Evolutionary conservation across 2,329 filamentous ascomycete species (phyloP).

Genomic region (Trichoderma pleuroti): DNA sequence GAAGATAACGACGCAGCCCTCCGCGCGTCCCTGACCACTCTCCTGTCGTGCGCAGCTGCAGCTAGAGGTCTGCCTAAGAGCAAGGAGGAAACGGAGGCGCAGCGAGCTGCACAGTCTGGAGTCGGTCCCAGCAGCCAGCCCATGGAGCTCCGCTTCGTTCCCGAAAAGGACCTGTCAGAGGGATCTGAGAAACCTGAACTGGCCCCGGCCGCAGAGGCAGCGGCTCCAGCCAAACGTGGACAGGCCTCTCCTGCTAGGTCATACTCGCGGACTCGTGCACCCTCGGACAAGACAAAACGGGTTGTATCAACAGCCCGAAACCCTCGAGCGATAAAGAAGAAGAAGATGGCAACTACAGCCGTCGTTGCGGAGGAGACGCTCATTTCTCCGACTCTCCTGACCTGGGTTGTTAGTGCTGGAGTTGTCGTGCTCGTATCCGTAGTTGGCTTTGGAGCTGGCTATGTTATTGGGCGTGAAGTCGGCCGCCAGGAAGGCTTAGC

Average conservation of each 20-base stretch:
- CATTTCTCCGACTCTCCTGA: conserved; percentile 58
- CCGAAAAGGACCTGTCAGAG: conserved; percentile 56
- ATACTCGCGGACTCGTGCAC: conserved; percentile 25
- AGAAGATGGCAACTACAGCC: conserved; percentile 42
- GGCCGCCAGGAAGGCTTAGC: conserved; percentile 57
- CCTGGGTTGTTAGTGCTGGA: conserved; percentile 64
- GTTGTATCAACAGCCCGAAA: conserved; percentile 40
- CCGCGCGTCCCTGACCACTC: conserved; percentile 86
- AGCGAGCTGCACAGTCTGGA: conserved; percentile 34
- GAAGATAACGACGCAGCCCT: conserved; percentile 91
- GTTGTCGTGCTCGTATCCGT: conserved; percentile 66
- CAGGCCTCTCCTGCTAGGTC: conserved; percentile 32
- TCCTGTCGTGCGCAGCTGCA: conserved; percentile 91
- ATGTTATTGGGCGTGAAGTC: conserved; percentile 64
- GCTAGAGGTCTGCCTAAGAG: conserved; percentile 76
- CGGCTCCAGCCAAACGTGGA: conserved; percentile 27
- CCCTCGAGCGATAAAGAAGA: conserved; percentile 55
- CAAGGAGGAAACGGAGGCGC: conserved; percentile 43
- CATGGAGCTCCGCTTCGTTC: conserved; percentile 56
- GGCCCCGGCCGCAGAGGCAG: neutral
- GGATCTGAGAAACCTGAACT: conserved; percentile 27
- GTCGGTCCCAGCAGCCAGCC: conserved; percentile 49
- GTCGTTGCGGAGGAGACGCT: conserved; percentile 37
- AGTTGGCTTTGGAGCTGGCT: conserved; percentile 66
- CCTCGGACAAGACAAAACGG: conserved; percentile 49